These are phyloP conservation scores for Penicillium freii DNA, from an alignment of 2,329 filamentous ascomycete genomes.

Conservation along the genomic window DNA sequence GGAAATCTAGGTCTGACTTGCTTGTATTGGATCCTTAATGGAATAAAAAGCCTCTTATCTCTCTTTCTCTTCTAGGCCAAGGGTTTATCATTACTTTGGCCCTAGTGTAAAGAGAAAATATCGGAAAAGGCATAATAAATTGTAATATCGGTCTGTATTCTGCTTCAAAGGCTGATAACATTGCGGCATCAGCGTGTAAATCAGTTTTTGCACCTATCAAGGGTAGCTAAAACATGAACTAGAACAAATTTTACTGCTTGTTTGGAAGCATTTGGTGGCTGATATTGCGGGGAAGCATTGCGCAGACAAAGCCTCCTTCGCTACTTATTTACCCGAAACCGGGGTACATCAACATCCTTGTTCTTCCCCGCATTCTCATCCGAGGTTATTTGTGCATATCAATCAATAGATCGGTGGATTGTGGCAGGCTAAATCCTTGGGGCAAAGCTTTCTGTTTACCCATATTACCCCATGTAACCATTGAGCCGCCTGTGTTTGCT, in stretches of 20 bases:
- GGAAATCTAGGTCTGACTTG: background rate
- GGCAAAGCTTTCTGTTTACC: background rate
- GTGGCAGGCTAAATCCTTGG: background rate
- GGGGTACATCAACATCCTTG: background rate
- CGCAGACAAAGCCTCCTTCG: background rate
- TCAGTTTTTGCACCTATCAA: too few species aligned
- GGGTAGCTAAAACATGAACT: too few species aligned
- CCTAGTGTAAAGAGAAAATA: too few species aligned
- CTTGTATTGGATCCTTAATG: background rate
- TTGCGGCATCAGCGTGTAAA: too few species aligned
- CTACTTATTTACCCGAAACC: background rate
- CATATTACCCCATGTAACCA: background rate
- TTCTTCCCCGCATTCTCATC: background rate
- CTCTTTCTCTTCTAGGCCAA: background rate
- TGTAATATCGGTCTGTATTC: too few species aligned
- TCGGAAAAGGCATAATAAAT: too few species aligned
- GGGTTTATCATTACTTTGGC: too few species aligned
- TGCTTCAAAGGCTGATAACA: too few species aligned
- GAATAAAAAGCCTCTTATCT: background rate
- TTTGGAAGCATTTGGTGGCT: background rate
- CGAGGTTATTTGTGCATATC: background rate
- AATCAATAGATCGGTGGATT: background rate
- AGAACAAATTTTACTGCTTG: too few species aligned
- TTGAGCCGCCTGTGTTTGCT: background rate
- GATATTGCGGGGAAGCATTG: background rate